phyloP scores from a whole-genome alignment of 108 stramenopile genomes.

The Cyclostephanos invisitatus region DNA sequence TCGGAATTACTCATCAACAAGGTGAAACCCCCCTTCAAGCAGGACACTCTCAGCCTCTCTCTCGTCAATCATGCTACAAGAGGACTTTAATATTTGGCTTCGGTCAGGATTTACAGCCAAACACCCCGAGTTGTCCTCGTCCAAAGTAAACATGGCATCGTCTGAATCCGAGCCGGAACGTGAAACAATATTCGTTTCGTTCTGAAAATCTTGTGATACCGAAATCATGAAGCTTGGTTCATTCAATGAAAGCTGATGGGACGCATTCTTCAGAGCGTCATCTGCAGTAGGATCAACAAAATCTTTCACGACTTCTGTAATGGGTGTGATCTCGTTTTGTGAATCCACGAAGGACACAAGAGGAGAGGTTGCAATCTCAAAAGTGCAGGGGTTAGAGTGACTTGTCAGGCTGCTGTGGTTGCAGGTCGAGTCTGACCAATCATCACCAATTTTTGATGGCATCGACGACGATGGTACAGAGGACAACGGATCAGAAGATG shows the following conservation, averaged over 20 bases:
- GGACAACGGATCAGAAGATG: not conserved
- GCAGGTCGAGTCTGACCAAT: not conserved
- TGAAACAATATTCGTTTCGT: constrained; percentile 19
- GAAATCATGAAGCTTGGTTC: constrained; percentile 3
- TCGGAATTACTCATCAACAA: too few relatives aligned
- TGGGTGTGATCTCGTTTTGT: not conserved
- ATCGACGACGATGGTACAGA: too few relatives aligned
- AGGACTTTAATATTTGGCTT: too few relatives aligned
- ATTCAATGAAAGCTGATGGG: constrained; percentile 13
- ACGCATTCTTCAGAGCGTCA: constrained; percentile 1
- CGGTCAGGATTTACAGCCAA: too few relatives aligned
- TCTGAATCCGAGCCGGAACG: constrained; percentile 20
- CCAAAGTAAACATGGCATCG: constrained; percentile 14
- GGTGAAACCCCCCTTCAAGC: too few relatives aligned
- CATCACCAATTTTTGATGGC: not conserved
- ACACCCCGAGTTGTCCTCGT: constrained; percentile 3
- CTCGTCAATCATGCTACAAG: too few relatives aligned
- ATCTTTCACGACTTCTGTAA: not conserved
- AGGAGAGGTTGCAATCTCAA: constrained; percentile 7
- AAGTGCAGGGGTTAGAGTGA: not conserved
- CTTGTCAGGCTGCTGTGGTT: not conserved
- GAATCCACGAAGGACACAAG: not conserved
- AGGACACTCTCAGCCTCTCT: too few relatives aligned
- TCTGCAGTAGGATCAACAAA: not conserved
- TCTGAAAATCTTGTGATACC: not conserved